Evolutionary conservation across 106 monocot genomes (phyloP), one percentile per base, ranked within the genome.

Genomic region (Platanthera guangdongensis): DNA sequence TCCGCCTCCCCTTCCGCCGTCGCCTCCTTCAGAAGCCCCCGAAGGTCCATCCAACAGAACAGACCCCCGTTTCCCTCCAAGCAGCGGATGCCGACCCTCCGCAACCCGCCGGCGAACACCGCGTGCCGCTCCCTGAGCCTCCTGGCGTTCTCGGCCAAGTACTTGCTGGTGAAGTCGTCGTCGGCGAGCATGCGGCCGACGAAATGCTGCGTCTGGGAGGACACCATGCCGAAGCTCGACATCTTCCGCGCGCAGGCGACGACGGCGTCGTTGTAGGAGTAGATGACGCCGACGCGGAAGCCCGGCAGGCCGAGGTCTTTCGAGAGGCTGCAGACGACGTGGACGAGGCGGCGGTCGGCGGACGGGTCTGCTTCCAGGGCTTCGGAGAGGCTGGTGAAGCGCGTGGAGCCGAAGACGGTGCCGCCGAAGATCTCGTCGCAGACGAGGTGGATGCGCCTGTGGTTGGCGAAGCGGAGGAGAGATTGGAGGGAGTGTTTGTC

Each of bases 181-280:
- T 92, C 92, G 0, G 74, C 78, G 0, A 92, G 79, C 85, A 92
- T 80, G 47, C 64, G 18, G 19, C 85, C 80, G 6, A 92, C 69
- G 28, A 92, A 51, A 50, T 80, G 78, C 71, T 92, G 92, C 11
- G 89, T 92, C 55, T 92, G 92, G 9, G 92, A 82, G 8, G 89
- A 92, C 7, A 92, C 92, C 5, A 92, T 85, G 0, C 89, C 87
- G 51, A 92, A 89, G 80, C 92, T 92, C 9, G 92, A 92, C 92
- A 92, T 92, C 64, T 54, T 81, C 9, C 92, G 73, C 0, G 78
- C 92, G 68, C 76, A 71, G 6, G 9, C 76, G 2, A 92, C 87
- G 28, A 92, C 92, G 0, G 50, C 39, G 63, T 92, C 87, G 65
- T 92, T 92, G 87, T 83, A 92, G 7, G 92, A 92, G 81, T 92